Base-by-base conservation (phyloP, 108 stramenopile genomes). In the Conticribra guillardii region DNA sequence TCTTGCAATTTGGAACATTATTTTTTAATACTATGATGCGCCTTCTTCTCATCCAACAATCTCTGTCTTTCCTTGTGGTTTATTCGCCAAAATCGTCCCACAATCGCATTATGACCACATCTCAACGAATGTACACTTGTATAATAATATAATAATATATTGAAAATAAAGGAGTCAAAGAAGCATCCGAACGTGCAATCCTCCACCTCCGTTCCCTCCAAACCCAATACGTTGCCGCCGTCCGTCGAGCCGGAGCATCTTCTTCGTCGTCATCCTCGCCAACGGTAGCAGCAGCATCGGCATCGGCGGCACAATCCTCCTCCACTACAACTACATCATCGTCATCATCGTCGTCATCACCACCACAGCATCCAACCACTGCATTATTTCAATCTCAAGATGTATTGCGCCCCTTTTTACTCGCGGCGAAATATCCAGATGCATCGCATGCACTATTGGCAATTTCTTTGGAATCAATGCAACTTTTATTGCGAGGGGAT, bases 161-260 rank as follows among this genome's bases (percentile, higher is more conserved):
- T 16, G 33, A 44, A 19, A 61, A 4, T 30, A 14, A 45, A 90
- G 89, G 85, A 23, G 89, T 95, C 23, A 92, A 92, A 63, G 91
- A 92, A 53, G 89, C 94, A 34, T 86, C 87, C 48, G 94, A 95
- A 73, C 69, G 91, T 34, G 94, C 94, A 32, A 95, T 92, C 30
- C 58, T 92, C 29, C 85, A 85, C 49, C 76, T 95, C 24, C 76
- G 93, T 29, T 78, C 84, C 28, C 79, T 90, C 53, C 87, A 95
- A 74, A 89, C 84, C 31, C 64, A 78, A 47, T 94, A 94, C 65
- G 90, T 89, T 4, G 82, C 77, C 34, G 90, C 90, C 8, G 93
- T 94, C 45, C 87, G 93, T 30, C 80, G 89, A 44, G 90, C 93
- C 0, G 70, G 73, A 14, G 70, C 72, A 28, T 57, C 72, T 28